Evolutionary conservation across 768 basidiomycete species (phyloP), one percentile per base, ranked within the genome.

Genomic region (Tylopilus sp.): DNA sequence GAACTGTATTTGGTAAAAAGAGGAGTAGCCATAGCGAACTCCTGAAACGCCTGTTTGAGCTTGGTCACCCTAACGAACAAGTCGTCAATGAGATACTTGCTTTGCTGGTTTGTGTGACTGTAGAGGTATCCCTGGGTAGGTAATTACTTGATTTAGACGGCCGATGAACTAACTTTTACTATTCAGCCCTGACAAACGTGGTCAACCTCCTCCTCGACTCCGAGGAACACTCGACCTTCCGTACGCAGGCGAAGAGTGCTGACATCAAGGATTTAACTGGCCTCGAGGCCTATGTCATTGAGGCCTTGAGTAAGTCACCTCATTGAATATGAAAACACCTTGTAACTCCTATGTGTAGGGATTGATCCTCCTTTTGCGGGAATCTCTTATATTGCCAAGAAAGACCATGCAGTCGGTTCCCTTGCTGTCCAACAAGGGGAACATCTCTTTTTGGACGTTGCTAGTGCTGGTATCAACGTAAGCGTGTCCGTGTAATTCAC

Each of bases 301-400:
- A 92, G 65, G 86, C 86, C 14, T 65, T 89, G 54, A 80, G 87
- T 89, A 48, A 60, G 86, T 79, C 29, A 45, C 7, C 6, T 11
- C 31, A 14, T 42, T 30, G n/a, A 11, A 30, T 6, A 17, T 12
- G 25, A 5, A 40, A 43, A 25, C 25, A 13, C 3, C 34, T 53
- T 14, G 50, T 64, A 19, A 65, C 34, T 16, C 26, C 9, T 52
- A 2, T 4, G 1, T 48, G 10, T 48, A 90, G 87, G 89, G 48
- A 73, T 89, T 45, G 84, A 86, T 40, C 87, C 89, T 11, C 78
- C 84, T 4, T 84, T 91, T 74, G 78, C 76, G 49, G 88, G 89
- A 50, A 79, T 81, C 29, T 84, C 79, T 61, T 86, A 86, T 46
- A 65, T 79, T 50, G 77, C 80, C 0, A 66, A 76, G 43, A 74